phyloP scores from a whole-genome alignment of 169 alveolate species.

The Cryptosporidium sp. region DNA sequence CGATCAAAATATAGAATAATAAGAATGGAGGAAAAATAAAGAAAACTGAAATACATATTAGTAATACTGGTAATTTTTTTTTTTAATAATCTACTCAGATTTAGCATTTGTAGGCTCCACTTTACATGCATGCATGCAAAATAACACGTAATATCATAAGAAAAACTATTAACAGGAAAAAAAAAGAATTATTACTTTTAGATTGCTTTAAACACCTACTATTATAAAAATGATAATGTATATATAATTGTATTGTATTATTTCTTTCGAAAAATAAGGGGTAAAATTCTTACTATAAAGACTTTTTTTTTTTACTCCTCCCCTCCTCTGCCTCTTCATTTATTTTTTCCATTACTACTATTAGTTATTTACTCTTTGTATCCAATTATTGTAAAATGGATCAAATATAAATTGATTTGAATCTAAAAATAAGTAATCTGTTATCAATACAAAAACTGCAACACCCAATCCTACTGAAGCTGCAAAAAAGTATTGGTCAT shows the following conservation, averaged over 20 bases:
- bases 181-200: neutral
- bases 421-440: slow-evolving; percentile 44
- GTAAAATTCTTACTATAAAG: too few relatives aligned
- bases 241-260: neutral
- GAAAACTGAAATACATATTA: too few relatives aligned
- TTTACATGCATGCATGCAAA: neutral
- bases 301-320: neutral
- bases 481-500: slow-evolving; percentile 40
- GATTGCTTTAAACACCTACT: neutral
- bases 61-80: too few relatives aligned
- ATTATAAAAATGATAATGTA: neutral
- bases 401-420: slow-evolving; percentile 66
- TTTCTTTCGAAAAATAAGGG: neutral
- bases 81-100: neutral
- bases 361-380: slow-evolving; percentile 29
- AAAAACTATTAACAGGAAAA: neutral
- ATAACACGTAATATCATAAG: neutral
- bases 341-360: neutral
- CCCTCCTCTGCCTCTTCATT: neutral
- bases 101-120: neutral
- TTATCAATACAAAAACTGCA: slow-evolving; percentile 27
- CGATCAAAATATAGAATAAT: neutral
- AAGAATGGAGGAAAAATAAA: neutral
- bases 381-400: slow-evolving; percentile 71
- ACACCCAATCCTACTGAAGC: slow-evolving; percentile 59